Percentiles rank a stretch among this genome's conserved stretches.
Conservation (phyloP, 2,329 filamentous ascomycete genomes). For the Hypoxylon sp. region DNA sequence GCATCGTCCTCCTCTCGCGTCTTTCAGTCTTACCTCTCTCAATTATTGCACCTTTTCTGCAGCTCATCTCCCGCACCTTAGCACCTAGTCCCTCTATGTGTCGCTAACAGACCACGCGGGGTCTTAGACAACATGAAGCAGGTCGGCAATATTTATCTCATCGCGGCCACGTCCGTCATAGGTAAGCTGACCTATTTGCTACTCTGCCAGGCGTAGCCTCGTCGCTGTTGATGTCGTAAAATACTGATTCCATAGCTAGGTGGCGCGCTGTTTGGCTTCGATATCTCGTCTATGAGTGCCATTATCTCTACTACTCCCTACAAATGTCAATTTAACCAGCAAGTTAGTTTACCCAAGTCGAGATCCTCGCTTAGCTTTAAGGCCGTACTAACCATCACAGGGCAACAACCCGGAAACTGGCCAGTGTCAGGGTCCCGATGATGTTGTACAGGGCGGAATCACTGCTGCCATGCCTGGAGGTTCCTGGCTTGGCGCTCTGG, state of each 20-base stretch:
- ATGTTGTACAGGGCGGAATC: slow-evolving; percentile 72
- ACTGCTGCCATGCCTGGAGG: slow-evolving; percentile 80
- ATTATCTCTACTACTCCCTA: slow-evolving; percentile 61
- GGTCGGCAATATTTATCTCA: slow-evolving; percentile 60
- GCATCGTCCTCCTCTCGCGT: slow-evolving; percentile 32
- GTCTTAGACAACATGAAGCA: slow-evolving; percentile 52
- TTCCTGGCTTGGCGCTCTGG: slow-evolving; percentile 75
- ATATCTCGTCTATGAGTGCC: slow-evolving; percentile 63
- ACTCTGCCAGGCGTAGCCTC: not conserved
- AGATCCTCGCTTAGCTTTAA: not conserved
- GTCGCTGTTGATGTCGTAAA: not conserved
- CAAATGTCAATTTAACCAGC: slow-evolving; percentile 61
- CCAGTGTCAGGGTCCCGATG: slow-evolving; percentile 66
- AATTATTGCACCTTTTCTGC: slow-evolving; percentile 25
- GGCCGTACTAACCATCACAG: slow-evolving; percentile 39
- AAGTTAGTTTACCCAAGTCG: slow-evolving; percentile 39
- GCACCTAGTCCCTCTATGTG: slow-evolving; percentile 25
- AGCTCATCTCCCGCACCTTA: slow-evolving; percentile 22
- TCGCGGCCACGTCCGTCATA: slow-evolving; percentile 61
- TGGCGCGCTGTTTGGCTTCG: slow-evolving; percentile 61
- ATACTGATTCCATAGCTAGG: slow-evolving; percentile 48
- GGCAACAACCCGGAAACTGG: slow-evolving; percentile 49
- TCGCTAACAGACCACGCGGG: slow-evolving; percentile 46
- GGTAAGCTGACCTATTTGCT: slow-evolving; percentile 51
- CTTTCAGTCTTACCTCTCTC: slow-evolving; percentile 23